phyloP scores from a whole-genome alignment of 495 filamentous ascomycete genomes.

The Neurospora sp. region DNA sequence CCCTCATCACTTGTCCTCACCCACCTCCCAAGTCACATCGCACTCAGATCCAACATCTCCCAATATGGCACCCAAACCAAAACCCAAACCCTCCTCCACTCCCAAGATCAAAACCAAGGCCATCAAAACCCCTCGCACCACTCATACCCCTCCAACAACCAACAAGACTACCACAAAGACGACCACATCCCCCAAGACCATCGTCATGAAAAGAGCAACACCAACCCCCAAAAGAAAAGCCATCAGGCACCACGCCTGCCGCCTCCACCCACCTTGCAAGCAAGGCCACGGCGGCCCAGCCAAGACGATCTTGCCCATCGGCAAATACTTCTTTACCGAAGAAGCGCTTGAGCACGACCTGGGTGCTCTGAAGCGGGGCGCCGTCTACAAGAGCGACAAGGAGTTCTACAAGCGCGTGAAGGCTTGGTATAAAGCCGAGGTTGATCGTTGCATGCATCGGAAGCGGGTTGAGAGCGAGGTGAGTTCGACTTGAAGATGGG shows the following conservation, averaged over 20 bases:
- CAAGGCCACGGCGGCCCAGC: conserved; percentile 8
- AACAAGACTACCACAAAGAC: background rate
- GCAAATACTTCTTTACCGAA: conserved; percentile 13
- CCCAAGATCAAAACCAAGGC: background rate
- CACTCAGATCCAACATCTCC: background rate
- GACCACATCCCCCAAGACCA: background rate
- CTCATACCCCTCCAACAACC: background rate
- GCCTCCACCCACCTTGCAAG: conserved; percentile 6
- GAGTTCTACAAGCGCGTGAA: conserved; percentile 18
- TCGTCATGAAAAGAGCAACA: background rate
- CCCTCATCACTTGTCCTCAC: background rate
- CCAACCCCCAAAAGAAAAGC: background rate
- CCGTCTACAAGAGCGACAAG: conserved; percentile 4
- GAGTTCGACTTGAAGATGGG: background rate
- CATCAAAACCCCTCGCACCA: background rate
- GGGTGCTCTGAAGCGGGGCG: conserved; percentile 9
- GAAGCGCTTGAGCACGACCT: conserved; percentile 14
- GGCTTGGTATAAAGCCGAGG: conserved; percentile 26
- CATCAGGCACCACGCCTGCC: conserved; percentile 1
- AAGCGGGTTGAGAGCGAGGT: conserved; percentile 4
- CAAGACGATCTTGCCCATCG: background rate
- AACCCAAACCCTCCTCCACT: background rate
- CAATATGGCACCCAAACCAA: background rate
- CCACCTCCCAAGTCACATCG: background rate
- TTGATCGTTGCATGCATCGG: conserved; percentile 10